Evolutionary conservation across 1,139 yeast species (phyloP).

Genomic region (Blastobotrys petasosporus): DNA sequence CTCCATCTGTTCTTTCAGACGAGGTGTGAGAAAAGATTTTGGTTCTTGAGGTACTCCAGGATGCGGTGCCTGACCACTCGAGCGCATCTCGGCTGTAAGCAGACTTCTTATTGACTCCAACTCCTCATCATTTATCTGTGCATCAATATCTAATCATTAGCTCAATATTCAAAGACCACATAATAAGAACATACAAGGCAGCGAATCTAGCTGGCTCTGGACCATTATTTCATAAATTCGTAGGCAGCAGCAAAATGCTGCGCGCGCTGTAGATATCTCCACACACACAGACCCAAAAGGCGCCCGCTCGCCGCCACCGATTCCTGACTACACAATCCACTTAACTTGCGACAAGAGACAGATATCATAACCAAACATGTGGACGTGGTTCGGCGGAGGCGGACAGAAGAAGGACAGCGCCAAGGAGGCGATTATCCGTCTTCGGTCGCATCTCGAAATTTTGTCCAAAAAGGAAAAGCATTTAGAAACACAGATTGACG

Average conservation of each 20-base stretch:
- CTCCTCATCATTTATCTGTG: slow-evolving; percentile 19
- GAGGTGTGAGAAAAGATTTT: slow-evolving; percentile 15
- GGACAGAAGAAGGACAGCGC: slow-evolving; percentile 74
- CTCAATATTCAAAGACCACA: neutral
- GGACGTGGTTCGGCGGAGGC: slow-evolving; percentile 51
- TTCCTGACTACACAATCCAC: neutral
- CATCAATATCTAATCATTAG: slow-evolving; percentile 14
- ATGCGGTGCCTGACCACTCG: slow-evolving; percentile 6
- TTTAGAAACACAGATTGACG: slow-evolving; percentile 74
- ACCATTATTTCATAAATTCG: slow-evolving; percentile 12
- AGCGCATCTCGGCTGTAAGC: slow-evolving; percentile 18
- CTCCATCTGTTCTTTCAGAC: slow-evolving; percentile 22
- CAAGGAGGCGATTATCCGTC: slow-evolving; percentile 84
- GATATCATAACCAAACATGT: slow-evolving; percentile 7
- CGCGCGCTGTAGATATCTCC: neutral
- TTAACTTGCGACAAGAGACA: neutral
- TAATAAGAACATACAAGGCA: slow-evolving; percentile 20
- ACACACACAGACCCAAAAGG: neutral
- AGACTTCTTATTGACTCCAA: slow-evolving; percentile 16
- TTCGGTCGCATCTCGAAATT: slow-evolving; percentile 85
- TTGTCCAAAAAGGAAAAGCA: slow-evolving; percentile 78
- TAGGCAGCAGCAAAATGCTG: neutral
- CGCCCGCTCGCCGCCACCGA: neutral
- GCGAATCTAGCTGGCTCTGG: slow-evolving; percentile 19
- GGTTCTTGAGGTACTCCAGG: slow-evolving; percentile 10